Base-by-base conservation (phyloP, 495 filamentous ascomycete genomes). In the Lophium mytilinum region DNA sequence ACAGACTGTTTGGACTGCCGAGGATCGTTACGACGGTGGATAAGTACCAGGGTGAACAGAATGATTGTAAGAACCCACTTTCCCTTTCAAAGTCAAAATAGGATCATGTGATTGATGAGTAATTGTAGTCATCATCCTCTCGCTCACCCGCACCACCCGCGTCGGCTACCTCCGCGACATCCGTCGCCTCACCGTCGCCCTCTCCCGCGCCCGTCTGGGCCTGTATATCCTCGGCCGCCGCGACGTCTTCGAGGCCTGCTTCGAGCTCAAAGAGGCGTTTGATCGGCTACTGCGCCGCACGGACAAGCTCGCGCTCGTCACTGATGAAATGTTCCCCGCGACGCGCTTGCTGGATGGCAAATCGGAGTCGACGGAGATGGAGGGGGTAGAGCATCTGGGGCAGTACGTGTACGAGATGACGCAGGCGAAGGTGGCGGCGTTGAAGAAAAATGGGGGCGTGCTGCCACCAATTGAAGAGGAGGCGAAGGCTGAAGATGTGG, bases 381-480 rank as follows among this genome's bases (percentile, higher is more conserved):
- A 88, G 64, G 82, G 88, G 34, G 83, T 96, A 8, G 93, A 96
- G 73, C 93, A 98, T 77, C 72, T 98, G 37, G 94, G 93, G 5
- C 88, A 96, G 73, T 97, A 96, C 73, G 93, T 98, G 19, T 95
- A 83, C 72, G 89, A 98, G 73, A 97, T 98, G 89, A 92, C 91
- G 11, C 78, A 85, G 63, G 88, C 90, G 18, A 93, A 87, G 69
- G 72, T 96, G 5, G 78, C 84, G 65, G 78, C 78, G 42, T 69
- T 87, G 69, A 78, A 69, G 78, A 73, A 51, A 70, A 75, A 60
- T 66, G 55, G 53, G 41, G 69, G 52, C 21, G 46, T 50, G 39
- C 18, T 63, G 51, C 57, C 58, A n/a, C 37, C 47, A 14, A 33
- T 49, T 10, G 55, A 60, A n/a, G 58, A 43, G 14, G 35, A 21